phyloP scores from a whole-genome alignment of 345 rosid species.

The Murraya koenigii region DNA sequence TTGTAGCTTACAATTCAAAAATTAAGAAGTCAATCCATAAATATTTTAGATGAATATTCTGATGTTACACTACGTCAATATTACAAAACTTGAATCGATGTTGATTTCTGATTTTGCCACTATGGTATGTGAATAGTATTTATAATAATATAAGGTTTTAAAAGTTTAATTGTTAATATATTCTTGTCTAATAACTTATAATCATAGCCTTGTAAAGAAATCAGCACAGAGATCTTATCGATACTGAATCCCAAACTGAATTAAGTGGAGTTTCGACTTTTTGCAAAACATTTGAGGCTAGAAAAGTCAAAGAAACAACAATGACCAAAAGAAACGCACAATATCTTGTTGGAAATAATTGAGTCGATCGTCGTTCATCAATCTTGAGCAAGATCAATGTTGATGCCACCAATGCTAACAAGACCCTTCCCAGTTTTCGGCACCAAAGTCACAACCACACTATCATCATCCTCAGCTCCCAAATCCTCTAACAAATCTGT shows the following conservation, averaged over 20 bases:
- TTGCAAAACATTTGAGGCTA: not conserved
- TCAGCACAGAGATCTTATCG: not conserved
- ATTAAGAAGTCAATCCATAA: no score
- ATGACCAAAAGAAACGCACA: not conserved
- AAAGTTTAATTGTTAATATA: no score
- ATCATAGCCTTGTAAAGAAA: no score
- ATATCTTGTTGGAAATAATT: not conserved
- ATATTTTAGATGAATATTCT: no score
- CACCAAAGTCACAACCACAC: constrained; percentile 45
- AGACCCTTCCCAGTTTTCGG: constrained; percentile 32
- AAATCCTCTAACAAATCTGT: constrained; percentile 54
- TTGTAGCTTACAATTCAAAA: no score
- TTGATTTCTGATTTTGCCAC: no score
- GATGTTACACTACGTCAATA: no score
- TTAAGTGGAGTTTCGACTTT: not conserved
- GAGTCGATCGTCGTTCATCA: not conserved
- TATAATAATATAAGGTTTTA: no score
- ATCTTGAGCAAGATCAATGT: constrained; percentile 34
- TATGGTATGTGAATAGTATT: no score
- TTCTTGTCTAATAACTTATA: no score
- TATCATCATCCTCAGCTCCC: constrained; percentile 49
- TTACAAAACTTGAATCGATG: no score
- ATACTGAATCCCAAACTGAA: no score
- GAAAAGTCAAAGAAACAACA: not conserved
- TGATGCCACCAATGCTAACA: constrained; percentile 36